Base-by-base conservation (phyloP, 768 basidiomycete species). In the Strobilomyces dryophilus region DNA sequence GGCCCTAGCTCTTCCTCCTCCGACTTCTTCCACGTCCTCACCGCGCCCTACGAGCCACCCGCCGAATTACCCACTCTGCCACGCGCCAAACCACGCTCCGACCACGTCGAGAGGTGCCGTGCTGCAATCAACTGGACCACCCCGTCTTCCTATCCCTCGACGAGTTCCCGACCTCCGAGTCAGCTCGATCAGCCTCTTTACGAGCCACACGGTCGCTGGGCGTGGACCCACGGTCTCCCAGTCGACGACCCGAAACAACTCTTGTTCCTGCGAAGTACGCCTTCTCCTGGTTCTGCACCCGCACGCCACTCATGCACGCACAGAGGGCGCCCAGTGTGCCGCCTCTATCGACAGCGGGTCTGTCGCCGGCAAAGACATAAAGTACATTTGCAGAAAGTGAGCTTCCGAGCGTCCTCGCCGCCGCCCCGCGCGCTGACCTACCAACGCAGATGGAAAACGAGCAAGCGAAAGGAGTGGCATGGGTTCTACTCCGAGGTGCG, bases 401-500 rank as follows among this genome's bases (percentile, higher is more conserved):
- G 73, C 49, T 15, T 15, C 4, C 47, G 0, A 32, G 24, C n/a
- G 36, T 47, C 3, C 36, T 9, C 1, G 7, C 39, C 1, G 24
- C 2, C 18, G 20, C 43, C 35, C 40, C 10, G 39, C 32, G 21
- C 12, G 41, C 53, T 64, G 29, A 63, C 42, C 39, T 18, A 41
- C 37, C 37, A 1, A 36, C 48, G 15, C 52, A 73, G 73, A 39
- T 75, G 73, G 72, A 69, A 63, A 35, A 58, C 18, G 52, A 61
- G 55, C 52, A 68, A 59, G 29, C 66, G 66, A 51, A 61, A 53
- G 32, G 64, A 68, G 21, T 73, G 75, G 74, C 56, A 64, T 15
- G 75, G 75, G 6, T 74, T 77, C 55, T 66, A 68, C 54, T 67
- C 72, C 5, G 76, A 76, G 66, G 75, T 68, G 26, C 40, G 69